Conservation (phyloP, 2,329 filamentous ascomycete genomes). For the Aspergillus chevalieri region DNA sequence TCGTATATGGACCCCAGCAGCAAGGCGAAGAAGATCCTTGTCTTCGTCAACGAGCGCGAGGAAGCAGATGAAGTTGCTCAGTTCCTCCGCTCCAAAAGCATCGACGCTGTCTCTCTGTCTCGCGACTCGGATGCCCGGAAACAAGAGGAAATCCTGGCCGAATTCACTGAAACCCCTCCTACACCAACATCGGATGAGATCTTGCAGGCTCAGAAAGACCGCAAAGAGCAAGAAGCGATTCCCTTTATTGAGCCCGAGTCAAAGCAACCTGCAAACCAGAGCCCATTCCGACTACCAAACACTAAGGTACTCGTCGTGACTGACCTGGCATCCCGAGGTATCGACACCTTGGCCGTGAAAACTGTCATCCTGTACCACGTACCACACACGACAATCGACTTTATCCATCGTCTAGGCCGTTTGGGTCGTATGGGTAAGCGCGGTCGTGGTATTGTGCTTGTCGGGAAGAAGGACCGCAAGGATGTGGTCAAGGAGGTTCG, state of each 20-base stretch:
- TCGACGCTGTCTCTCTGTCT: conserved; percentile 78
- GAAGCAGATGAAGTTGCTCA: conserved; percentile 73
- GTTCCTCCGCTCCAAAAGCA: conserved; percentile 76
- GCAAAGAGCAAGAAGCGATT: conserved; percentile 32
- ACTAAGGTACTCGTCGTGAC: conserved; percentile 92
- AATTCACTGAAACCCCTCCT: conserved; percentile 55
- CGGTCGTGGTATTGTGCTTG: conserved; percentile 81
- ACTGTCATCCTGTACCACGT: conserved; percentile 95
- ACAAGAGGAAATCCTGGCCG: conserved; percentile 67
- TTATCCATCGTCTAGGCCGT: conserved; percentile 89
- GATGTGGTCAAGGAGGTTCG: conserved; percentile 89
- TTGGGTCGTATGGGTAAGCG: conserved; percentile 88
- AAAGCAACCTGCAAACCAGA: neutral
- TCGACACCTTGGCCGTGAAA: conserved; percentile 85
- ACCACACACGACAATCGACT: conserved; percentile 96
- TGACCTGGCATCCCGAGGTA: conserved; percentile 84
- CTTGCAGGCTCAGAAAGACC: conserved; percentile 23
- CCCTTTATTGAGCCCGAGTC: conserved; percentile 33
- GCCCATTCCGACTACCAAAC: conserved; percentile 54
- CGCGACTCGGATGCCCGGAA: conserved; percentile 75
- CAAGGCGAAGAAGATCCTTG: conserved; percentile 76
- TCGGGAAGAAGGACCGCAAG: conserved; percentile 80
- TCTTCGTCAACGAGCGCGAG: conserved; percentile 95
- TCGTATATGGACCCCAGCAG: conserved; percentile 31
- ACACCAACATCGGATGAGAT: conserved; percentile 34